Conservation (phyloP, 1,284 basidiomycete genomes). For the Peniophora sp. region DNA sequence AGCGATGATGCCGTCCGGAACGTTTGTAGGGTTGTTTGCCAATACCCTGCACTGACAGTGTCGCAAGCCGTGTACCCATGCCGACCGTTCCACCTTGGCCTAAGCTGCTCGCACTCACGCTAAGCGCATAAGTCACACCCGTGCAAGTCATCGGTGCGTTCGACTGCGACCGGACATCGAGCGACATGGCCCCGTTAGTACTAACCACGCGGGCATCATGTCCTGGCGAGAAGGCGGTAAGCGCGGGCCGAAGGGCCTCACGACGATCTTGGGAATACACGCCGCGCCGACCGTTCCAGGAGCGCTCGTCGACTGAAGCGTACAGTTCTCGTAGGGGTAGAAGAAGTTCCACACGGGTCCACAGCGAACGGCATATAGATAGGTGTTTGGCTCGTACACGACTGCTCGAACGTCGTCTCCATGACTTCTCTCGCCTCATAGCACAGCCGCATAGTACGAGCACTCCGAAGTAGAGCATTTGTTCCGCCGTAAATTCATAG, state of each 20-base stretch:
- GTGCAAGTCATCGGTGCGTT: constrained; percentile 70
- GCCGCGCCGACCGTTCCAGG: constrained; percentile 47
- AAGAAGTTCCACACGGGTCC: constrained; percentile 68
- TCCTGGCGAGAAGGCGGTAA: constrained; percentile 77
- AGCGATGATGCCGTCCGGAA: constrained; percentile 75
- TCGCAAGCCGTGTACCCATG: constrained; percentile 37
- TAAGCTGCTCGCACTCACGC: constrained; percentile 63
- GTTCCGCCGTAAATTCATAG: too few species aligned
- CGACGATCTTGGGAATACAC: constrained; percentile 57
- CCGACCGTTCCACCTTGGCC: constrained; percentile 50
- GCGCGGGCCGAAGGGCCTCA: constrained; percentile 65
- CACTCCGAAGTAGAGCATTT: too few species aligned
- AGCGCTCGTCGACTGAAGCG: constrained; percentile 46
- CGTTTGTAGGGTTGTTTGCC: constrained; percentile 66
- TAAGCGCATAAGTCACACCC: constrained; percentile 52
- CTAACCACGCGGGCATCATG: constrained; percentile 72
- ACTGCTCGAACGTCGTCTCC: constrained; percentile 50
- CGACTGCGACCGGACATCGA: constrained; percentile 73
- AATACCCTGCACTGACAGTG: constrained; percentile 52
- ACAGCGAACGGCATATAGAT: constrained; percentile 71
- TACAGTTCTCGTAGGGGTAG: constrained; percentile 75
- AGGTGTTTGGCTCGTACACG: constrained; percentile 57
- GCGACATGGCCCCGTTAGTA: constrained; percentile 43
- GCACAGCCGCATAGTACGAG: too few species aligned
- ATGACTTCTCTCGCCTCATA: too few species aligned